Evolutionary conservation across 2,329 filamentous ascomycete genomes (phyloP), one percentile per base, ranked within the genome.

Genomic region (Ophiocordyceps camponoti-rufipedis): DNA sequence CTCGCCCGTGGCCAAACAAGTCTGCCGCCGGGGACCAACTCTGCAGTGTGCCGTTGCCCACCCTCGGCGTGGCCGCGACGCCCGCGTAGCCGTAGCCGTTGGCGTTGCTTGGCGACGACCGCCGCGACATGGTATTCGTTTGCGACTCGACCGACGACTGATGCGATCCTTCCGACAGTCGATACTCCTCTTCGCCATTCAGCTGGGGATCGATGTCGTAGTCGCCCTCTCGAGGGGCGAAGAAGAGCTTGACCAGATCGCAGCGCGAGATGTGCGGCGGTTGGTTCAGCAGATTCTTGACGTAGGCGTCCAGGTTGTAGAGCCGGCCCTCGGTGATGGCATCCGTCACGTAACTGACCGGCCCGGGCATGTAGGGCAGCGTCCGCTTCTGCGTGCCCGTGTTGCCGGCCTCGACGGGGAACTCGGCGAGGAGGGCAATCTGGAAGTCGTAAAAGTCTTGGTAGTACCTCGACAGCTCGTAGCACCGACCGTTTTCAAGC

Each of bases 391-490:
- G 79, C 44, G 72, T 74, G 41, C 82, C 81, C 16, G 80, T 83
- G 56, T 93, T 91, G 45, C 91, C 91, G 35, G 91, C 89, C 62
- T 96, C 91, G 33, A 84, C 79, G 19, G 91, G 89, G 57, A 95
- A 96, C 52, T 80, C 85, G 41, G 87, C 89, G 43, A 98, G 75
- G 9, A 98, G 78, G 31, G 87, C 85, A 57, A 96, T 96, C 61
- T 98, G 91, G 61, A 96, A 89, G 62, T 96, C 91, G 65, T 96
- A 98, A 59, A 98, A 98, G 65, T 96, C 91, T 61, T 96, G 87
- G 58, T 98, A 98, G 58, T 94, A 91, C 50, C 91, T 79, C 38
- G 86, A 89, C 44, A 98, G 68, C 59, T 95, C 88, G 87, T 88
- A 96, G 57, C 85, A 81, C 42, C 85, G 75, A 43, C 87, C 88